Evolutionary conservation across 2,329 filamentous ascomycete genomes (phyloP), one percentile per base, ranked within the genome.

Genomic region (Penicillium sp.): DNA sequence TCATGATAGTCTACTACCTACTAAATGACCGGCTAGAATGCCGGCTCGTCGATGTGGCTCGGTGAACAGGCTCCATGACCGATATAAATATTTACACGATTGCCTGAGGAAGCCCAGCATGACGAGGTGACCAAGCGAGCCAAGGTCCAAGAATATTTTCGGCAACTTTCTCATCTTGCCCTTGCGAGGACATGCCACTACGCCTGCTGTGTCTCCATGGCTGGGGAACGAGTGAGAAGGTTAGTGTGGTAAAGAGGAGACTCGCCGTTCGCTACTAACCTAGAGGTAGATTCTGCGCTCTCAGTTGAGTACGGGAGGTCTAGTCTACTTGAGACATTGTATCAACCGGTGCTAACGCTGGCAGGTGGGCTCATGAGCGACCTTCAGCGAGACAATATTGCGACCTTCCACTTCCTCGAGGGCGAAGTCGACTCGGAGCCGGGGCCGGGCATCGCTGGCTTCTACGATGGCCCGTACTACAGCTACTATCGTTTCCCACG

Each of bases 141-240:
- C 26, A 3, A 13, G 13, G 13, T n/a, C 18, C 28, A 20, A 8
- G 26, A 13, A 21, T 4, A 26, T 28, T 16, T 16, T 27, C 27
- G 36, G 37, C 11, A 34, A 40, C 30, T 40, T 44, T 35, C 31
- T 21, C 13, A 28, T 21, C 17, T 9, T 27, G 18, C 18, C 14
- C 11, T 19, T 20, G 28, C 23, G 43, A 20, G 10, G n/a, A n/a
- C n/a, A 60, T 60, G 57, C 51, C 53, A n/a, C 44, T 63, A 38
- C 49, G 52, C 36, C 43, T 65, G 16, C 49, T 63, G 20, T 64
- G 62, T 38, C 55, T 65, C 18, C 62, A 63, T 53, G 60, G 60
- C 15, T 57, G 51, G 53, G 62, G 62, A 3, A 62, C 58, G n/a
- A 62, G 59, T 40, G 40, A 53, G 28, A 54, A 56, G 36, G 54